These are phyloP conservation scores for Austroboletus niveus DNA, from an alignment of 1,284 basidiomycete genomes.

Conservation along the genomic window DNA sequence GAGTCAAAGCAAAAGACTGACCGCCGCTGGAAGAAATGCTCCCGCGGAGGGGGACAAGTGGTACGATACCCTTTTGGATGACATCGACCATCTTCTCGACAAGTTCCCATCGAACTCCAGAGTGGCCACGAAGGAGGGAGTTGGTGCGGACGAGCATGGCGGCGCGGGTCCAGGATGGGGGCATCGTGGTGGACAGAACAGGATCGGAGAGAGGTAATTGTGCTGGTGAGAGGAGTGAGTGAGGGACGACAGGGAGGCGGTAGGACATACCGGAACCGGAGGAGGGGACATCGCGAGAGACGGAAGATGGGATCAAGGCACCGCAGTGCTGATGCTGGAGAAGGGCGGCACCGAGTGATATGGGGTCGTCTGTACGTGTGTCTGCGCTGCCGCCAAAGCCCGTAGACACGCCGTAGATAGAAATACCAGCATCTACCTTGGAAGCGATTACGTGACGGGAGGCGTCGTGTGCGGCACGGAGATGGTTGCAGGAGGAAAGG, in stretches of 20 bases:
- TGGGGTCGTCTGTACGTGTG: slow-evolving; percentile 68
- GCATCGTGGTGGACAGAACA: slow-evolving; percentile 72
- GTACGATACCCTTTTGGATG: slow-evolving; percentile 72
- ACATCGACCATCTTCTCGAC: slow-evolving; percentile 78
- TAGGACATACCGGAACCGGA: slow-evolving; percentile 23
- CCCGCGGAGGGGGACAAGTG: slow-evolving; percentile 81
- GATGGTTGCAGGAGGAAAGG: slow-evolving; percentile 48
- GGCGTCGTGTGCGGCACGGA: slow-evolving; percentile 52
- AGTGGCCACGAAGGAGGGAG: slow-evolving; percentile 85
- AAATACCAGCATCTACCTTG: slow-evolving; percentile 66
- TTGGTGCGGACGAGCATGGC: slow-evolving; percentile 87
- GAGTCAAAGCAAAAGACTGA: slow-evolving; percentile 25
- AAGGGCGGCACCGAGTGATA: slow-evolving; percentile 71
- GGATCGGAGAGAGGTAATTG: slow-evolving; percentile 65
- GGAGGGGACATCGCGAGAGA: slow-evolving; percentile 32
- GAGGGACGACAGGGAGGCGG: background rate
- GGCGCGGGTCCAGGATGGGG: slow-evolving; percentile 88
- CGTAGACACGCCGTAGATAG: slow-evolving; percentile 80
- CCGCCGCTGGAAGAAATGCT: slow-evolving; percentile 83
- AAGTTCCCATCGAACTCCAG: slow-evolving; percentile 79
- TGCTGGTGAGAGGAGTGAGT: slow-evolving; percentile 28
- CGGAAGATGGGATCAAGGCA: slow-evolving; percentile 37
- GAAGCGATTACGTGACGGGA: slow-evolving; percentile 61
- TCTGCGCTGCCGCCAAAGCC: slow-evolving; percentile 79
- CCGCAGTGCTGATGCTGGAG: slow-evolving; percentile 80